Evolutionary conservation across 164 flowering plant genomes (phyloP).

Genomic region (Taxillus chinensis): DNA sequence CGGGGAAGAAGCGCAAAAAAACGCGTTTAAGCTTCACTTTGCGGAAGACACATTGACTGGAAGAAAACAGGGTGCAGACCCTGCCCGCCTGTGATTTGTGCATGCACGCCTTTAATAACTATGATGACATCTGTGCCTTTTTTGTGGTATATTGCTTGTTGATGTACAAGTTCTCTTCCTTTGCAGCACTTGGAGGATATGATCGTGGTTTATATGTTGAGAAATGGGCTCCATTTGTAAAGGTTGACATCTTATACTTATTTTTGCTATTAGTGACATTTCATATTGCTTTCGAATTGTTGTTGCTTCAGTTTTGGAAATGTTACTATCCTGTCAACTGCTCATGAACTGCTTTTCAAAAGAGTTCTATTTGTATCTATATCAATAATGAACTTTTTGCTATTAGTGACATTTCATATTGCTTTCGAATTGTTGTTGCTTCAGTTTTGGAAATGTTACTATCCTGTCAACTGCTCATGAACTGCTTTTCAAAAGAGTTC

Average conservation of each 20-base stretch:
- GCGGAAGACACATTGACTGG: too few species aligned
- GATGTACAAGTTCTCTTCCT: background rate
- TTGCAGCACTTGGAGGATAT: slow-evolving; percentile 87
- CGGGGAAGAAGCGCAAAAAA: too few species aligned
- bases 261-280: background rate
- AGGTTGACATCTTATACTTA: slow-evolving; percentile 34
- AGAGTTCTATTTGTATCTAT: too few species aligned
- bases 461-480: too few species aligned
- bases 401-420: background rate
- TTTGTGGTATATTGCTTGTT: background rate
- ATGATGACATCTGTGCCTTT: too few species aligned
- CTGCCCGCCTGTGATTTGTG: too few species aligned
- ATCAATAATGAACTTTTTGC: background rate
- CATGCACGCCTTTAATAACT: too few species aligned
- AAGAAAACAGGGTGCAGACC: too few species aligned
- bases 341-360: too few species aligned
- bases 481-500: too few species aligned
- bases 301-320: background rate
- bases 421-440: background rate
- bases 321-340: background rate
- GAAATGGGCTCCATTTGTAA: slow-evolving; percentile 90
- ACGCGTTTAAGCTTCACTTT: too few species aligned
- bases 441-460: background rate
- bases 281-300: background rate
- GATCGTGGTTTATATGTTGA: slow-evolving; percentile 79